Conservation (phyloP, 176 grass and related monocot species). For the Alloteropsis semialata region DNA sequence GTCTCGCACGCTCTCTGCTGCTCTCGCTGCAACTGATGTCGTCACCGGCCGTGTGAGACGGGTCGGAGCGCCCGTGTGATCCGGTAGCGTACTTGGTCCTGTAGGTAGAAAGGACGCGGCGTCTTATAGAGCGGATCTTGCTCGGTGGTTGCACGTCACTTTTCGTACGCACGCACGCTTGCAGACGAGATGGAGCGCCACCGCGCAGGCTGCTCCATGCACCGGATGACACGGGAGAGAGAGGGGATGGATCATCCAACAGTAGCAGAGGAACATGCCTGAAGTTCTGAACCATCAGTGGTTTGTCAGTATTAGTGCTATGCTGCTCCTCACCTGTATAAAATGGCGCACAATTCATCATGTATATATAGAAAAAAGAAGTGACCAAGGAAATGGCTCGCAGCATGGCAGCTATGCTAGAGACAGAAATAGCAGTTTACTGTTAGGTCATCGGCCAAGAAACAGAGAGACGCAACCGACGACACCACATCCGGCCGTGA, state of each 20-base stretch:
- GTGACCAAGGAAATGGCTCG: background rate
- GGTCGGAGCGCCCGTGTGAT: background rate
- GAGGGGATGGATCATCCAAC: background rate
- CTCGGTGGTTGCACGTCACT: constrained; percentile 36
- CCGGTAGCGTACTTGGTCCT: background rate
- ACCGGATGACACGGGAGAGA: background rate
- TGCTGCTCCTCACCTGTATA: background rate
- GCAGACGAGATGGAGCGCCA: constrained; percentile 12
- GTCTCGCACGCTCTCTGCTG: background rate
- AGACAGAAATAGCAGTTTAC: background rate
- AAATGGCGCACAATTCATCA: background rate
- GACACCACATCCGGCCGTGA: background rate
- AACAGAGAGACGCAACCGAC: background rate
- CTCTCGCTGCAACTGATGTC: background rate
- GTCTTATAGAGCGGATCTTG: constrained; percentile 42
- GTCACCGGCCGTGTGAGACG: too few species aligned
- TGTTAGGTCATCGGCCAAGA: background rate
- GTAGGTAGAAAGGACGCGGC: constrained; percentile 23
- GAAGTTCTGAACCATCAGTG: background rate
- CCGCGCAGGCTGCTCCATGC: background rate
- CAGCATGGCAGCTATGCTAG: background rate
- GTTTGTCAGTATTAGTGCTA: background rate
- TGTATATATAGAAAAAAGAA: too few species aligned
- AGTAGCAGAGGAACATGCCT: background rate
- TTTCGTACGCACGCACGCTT: constrained; percentile 38